Base-by-base conservation (phyloP, 331 rosid species). In the Phaseolus coccineus region DNA sequence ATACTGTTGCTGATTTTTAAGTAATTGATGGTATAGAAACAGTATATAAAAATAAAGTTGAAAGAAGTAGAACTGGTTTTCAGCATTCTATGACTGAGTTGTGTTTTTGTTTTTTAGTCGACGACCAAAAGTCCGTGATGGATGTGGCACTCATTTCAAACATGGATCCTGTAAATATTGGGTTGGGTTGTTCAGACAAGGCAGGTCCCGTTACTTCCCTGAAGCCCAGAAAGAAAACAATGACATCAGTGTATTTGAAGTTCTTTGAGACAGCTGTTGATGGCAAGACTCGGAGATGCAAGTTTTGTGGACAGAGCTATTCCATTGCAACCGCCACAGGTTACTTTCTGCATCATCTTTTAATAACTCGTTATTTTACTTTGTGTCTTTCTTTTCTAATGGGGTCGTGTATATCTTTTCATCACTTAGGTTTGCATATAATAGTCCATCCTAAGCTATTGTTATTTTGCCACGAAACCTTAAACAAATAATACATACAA, bases 291-390 rank as follows among this genome's bases (percentile, higher is more conserved):
- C 86, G 99, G 27, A 87, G 90, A 63, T 96, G 99, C 91, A 96
- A 93, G 76, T 96, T 96, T 81, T 96, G 99, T 76, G 98, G 97
- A 66, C 99, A 96, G 82, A 91, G 89, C 80, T 96, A 93, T 73
- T 96, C 98, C 22, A 90, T 91, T 78, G 98, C 97, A 28, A 93
- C 99, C 11, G 98, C 97, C 81, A 96, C 98, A 55, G 99, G 99
- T 91, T 82, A 57, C 51, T 80, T 81, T 80, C 79, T 57, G 35
- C 42, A 15, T 71, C 61, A 28, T 40, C 61, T 72, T 35, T 71
- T 59, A 19, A 33, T 69, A 74, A 22, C 80, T 8, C 62, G 9
- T 3, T 10, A 10, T 42, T 9, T 24, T 24, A 55, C 61, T 27
- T 39, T 57, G 44, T 55, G 52, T 73, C 56, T 67, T 65, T 77